Evolutionary conservation across 2,329 filamentous ascomycete species (phyloP).

Genomic region (Pseudogymnoascus sp.): DNA sequence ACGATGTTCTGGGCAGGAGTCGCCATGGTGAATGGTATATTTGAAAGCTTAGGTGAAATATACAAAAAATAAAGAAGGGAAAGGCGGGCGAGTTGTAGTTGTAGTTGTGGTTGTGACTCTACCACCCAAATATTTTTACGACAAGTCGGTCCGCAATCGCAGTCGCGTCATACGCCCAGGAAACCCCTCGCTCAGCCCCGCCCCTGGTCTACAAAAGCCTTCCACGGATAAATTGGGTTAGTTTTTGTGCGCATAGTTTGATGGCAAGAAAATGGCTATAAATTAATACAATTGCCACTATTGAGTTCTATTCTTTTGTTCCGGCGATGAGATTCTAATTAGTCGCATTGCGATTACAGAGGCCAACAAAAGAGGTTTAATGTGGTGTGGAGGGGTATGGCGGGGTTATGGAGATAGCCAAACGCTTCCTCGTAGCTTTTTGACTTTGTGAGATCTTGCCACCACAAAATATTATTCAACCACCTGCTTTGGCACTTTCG

Average conservation of each 20-base stretch:
- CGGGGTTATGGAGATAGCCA: background rate
- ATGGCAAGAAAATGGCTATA: background rate
- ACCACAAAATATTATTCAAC: background rate
- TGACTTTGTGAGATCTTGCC: background rate
- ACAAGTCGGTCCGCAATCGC: constrained; percentile 2
- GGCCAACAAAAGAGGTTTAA: background rate
- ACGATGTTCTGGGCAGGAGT: constrained; percentile 40
- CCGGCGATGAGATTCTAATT: background rate
- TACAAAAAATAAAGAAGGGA: background rate
- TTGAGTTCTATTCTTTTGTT: background rate
- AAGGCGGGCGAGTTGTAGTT: background rate
- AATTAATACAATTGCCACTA: background rate
- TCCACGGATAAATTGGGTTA: background rate
- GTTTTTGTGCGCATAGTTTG: background rate
- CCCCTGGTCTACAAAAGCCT: background rate
- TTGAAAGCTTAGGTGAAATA: background rate
- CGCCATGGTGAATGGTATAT: constrained; percentile 17
- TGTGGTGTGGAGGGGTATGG: background rate
- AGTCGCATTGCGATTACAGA: background rate
- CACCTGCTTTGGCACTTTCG: background rate
- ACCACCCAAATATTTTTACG: constrained; percentile 6
- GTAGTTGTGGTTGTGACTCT: background rate
- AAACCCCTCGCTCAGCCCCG: constrained; percentile 4
- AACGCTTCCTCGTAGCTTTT: background rate
- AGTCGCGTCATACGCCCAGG: background rate